Evolutionary conservation across 2,329 filamentous ascomycete species (phyloP).

Genomic region (Aspergillus terreus): DNA sequence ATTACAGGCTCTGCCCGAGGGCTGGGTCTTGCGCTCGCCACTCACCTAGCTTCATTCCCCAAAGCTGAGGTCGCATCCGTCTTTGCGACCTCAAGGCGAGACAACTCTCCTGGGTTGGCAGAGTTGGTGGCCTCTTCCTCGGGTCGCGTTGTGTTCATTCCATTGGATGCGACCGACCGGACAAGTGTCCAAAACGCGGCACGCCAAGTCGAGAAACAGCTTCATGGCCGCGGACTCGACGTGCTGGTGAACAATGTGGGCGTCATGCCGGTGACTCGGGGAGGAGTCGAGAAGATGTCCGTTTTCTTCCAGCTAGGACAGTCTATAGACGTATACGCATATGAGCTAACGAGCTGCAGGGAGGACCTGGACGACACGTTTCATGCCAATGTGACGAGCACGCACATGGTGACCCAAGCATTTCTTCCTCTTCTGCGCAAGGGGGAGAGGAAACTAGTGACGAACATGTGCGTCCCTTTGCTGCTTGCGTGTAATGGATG

Average conservation of each 20-base stretch:
- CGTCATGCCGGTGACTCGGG: conserved; percentile 16
- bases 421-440: conserved; percentile 39
- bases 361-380: conserved; percentile 39
- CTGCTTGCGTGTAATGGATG: not conserved
- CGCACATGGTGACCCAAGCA: conserved; percentile 37
- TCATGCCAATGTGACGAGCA: conserved; percentile 39
- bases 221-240: conserved; percentile 42
- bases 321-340: no score
- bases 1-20: conserved; percentile 37
- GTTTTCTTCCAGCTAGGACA: not conserved
- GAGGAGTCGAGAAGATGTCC: conserved; percentile 23
- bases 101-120: conserved; percentile 29
- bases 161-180: conserved; percentile 36
- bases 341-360: conserved; percentile 12
- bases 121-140: conserved; percentile 32
- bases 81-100: conserved; percentile 40
- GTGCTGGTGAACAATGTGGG: conserved; percentile 48
- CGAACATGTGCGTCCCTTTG: conserved; percentile 39
- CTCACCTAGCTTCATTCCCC: conserved; percentile 29
- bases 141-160: conserved; percentile 35
- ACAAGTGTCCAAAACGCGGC: conserved; percentile 34
- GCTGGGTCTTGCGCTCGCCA: conserved; percentile 32
- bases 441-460: conserved; percentile 41
- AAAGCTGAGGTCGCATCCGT: conserved; percentile 34
- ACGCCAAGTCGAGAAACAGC: conserved; percentile 25